A percentile compares a stretch with the other conserved stretches of the same genome.
phyloP scores from a whole-genome alignment of 805 yeast species.

The Lipomyces chichibuensis region DNA sequence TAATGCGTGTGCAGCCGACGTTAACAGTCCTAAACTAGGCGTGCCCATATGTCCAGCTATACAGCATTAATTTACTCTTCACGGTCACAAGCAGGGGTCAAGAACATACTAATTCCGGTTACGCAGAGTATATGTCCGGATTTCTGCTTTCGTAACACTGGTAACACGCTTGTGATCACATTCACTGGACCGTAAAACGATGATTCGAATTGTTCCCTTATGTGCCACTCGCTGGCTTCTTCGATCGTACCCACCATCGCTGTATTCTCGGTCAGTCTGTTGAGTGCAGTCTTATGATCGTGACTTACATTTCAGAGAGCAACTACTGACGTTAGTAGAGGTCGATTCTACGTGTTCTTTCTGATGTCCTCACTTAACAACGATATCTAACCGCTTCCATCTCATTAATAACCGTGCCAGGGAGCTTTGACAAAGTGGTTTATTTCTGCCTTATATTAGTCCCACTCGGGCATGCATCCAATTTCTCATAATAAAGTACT shows the following conservation, averaged over 20 bases:
- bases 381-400: conserved; percentile 35
- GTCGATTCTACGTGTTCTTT: background rate
- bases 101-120: conserved; percentile 35
- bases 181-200: conserved; percentile 38
- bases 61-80: background rate
- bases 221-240: conserved; percentile 37
- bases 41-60: conserved; percentile 40
- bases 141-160: conserved; percentile 36
- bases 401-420: conserved; percentile 24
- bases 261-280: background rate
- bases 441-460: conserved; percentile 14
- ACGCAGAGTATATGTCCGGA: conserved; percentile 42
- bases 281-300: background rate
- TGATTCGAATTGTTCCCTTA: conserved; percentile 35
- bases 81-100: background rate
- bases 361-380: conserved; percentile 25
- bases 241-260: conserved; percentile 36
- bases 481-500: background rate
- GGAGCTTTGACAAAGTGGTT: conserved; percentile 37
- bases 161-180: conserved; percentile 40
- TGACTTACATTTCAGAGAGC: conserved; percentile 18
- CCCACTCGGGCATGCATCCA: background rate
- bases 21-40: conserved; percentile 39
- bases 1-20: conserved; percentile 41
- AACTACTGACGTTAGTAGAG: conserved; percentile 7